Base-by-base conservation (phyloP, 805 yeast species). In the Sungouiella thailandica region DNA sequence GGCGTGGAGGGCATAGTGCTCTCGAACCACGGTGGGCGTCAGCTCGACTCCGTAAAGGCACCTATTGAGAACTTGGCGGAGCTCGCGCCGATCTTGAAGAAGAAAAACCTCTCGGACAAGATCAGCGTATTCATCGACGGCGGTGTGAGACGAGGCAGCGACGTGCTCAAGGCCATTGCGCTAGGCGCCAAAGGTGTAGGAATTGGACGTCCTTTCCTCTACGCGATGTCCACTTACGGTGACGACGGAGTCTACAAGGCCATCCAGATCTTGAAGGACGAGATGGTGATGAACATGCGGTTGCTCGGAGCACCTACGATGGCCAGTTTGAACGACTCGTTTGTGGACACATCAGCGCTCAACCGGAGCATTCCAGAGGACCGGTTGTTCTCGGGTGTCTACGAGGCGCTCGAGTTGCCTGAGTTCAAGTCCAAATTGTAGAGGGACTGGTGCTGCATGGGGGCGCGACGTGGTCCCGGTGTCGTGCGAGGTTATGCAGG, bases 191-290 rank as follows among this genome's bases (percentile, higher is more conserved):
- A 70, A 38, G 86, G 84, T 3, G 78, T 75, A 3, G 93, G 93
- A 1, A 56, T 84, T 25, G 89, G 93, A 4, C 67, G 90, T 36
- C 86, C 89, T 2, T 79, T 83, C 55, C 53, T 83, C 22, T 83
- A 80, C 50, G 87, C 88, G 24, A 76, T 82, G 78, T 70, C 84
- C n/a, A 70, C 85, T 2, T 85, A 83, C 43, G 94, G 94, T 8
- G 86, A 76, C 46, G 78, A 65, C 5, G 95, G 94, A 20, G 88
- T 82, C 7, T 53, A 54, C 28, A 72, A 71, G 41, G 83, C 87
- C 10, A 72, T 81, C 36, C 78, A 76, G 45, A 64, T 80, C 4
- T 58, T 82, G 46, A 69, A 74, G 41, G 72, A 66, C 20, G 89
- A 82, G 48, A 66, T 82, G 61, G 61, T 68, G 33, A 73, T 78